These are phyloP conservation scores for Mycena chlorophos DNA, from an alignment of 768 basidiomycete species.

Conservation along the genomic window DNA sequence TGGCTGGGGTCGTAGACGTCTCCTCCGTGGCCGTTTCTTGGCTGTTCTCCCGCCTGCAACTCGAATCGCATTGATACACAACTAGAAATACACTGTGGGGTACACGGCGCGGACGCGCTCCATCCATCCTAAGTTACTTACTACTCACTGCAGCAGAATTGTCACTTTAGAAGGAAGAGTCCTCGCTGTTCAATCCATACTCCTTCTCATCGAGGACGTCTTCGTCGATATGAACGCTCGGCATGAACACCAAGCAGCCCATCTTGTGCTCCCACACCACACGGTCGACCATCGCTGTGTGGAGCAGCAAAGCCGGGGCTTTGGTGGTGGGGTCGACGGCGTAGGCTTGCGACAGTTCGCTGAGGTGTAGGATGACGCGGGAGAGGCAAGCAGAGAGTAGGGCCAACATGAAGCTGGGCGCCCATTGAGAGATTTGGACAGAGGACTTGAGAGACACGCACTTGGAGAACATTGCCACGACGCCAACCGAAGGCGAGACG, in stretches of 20 bases:
- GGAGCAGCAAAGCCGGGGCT: conserved; percentile 17
- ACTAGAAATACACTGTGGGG: too few species aligned
- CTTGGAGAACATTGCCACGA: conserved; percentile 24
- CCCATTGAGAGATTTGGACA: neutral
- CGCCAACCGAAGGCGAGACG: conserved; percentile 20
- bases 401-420: conserved; percentile 20
- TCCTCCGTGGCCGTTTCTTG: too few species aligned
- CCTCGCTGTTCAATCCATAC: too few species aligned
- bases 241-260: conserved; percentile 19
- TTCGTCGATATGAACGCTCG: conserved; percentile 7
- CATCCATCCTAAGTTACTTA: too few species aligned
- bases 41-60: too few species aligned
- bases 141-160: too few species aligned
- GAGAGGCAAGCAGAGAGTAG: conserved; percentile 22
- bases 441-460: conserved; percentile 1
- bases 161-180: too few species aligned
- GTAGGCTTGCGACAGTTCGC: conserved; percentile 13
- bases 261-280: conserved; percentile 21
- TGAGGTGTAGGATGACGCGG: conserved; percentile 21
- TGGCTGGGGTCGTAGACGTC: too few species aligned
- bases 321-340: conserved; percentile 16
- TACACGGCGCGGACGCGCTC: too few species aligned
- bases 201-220: too few species aligned
- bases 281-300: conserved; percentile 20
- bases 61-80: too few species aligned